Evolutionary conservation across 805 yeast species (phyloP), one percentile per base, ranked within the genome.

Genomic region (Zygotorulaspora danielsina): DNA sequence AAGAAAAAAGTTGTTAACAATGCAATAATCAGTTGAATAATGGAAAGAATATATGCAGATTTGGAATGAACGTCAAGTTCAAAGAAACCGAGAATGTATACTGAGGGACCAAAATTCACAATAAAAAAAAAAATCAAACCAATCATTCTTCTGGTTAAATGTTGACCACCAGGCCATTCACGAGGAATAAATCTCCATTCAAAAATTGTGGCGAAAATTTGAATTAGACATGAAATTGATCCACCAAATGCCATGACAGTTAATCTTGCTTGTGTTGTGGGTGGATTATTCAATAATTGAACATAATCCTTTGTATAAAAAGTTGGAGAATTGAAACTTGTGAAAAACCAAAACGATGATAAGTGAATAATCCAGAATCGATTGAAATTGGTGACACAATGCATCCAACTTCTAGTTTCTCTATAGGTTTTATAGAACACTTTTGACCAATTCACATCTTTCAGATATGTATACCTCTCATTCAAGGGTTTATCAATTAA

Each of bases 361-460:
- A 79, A 66, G 54, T 85, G 95, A 35, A 84, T 74, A 38, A 82
- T 78, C 89, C 90, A 83, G 38, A 83, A 76, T 41, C 95, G 66
- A 59, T 81, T 82, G 62, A 85, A 85, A 57, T 85, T 84, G 17
- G 80, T 72, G 18, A 82, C 50, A 24, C 77, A 72, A 62, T 85
- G 95, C 42, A 76, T 64, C 95, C 95, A 85, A 10, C 81, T 73
- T 61, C 95, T 72, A 29, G 71, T 69, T 58, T 85, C 95, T 40
- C 66, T 72, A 57, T 79, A 87, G 1, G 95, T 85, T 61, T 87
- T 87, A 48, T 71, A 72, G 49, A 86, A 81, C 0, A 78, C 81
- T 41, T 70, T 72, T 2, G 65, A 53, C 96, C 96, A 87, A 1
- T 70, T 59, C 3, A 84, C 73, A 15, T 74, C 68, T 40, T 70